These are phyloP conservation scores for Phytophthora nicotianae DNA, from an alignment of 352 stramenopile genomes.

Conservation along the genomic window DNA sequence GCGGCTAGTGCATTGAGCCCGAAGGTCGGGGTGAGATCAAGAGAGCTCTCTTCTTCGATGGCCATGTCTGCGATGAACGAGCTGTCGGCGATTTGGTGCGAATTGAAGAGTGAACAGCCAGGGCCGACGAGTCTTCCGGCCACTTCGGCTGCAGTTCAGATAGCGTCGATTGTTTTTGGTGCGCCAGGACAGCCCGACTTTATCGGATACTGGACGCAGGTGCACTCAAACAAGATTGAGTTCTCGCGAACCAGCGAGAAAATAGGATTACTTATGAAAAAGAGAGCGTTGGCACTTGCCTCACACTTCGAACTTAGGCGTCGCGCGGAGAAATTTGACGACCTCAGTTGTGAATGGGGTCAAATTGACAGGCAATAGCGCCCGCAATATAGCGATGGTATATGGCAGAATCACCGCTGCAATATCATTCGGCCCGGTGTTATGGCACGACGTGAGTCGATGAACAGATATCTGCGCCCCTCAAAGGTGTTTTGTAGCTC, in stretches of 20 bases:
- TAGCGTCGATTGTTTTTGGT: constrained; percentile 19
- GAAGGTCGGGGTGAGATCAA: constrained; percentile 47
- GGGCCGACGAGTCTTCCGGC: neutral
- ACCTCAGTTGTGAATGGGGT: neutral
- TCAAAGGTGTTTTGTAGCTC: neutral
- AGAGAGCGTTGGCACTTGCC: constrained; percentile 9
- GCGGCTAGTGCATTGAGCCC: constrained; percentile 62
- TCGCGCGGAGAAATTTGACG: neutral
- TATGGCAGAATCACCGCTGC: no score
- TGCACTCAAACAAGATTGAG: constrained; percentile 21
- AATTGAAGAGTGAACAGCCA: constrained; percentile 28
- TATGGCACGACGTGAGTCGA: neutral
- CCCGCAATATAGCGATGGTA: no score
- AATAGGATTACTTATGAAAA: constrained; percentile 21
- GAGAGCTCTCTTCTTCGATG: constrained; percentile 34
- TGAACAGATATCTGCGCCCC: neutral
- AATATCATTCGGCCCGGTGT: neutral
- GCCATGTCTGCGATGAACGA: constrained; percentile 24
- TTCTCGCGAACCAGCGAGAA: constrained; percentile 13
- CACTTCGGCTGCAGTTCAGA: constrained; percentile 24
- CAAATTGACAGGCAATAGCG: no score
- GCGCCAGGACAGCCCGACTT: constrained; percentile 16
- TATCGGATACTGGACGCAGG: constrained; percentile 25
- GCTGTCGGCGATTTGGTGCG: constrained; percentile 14
- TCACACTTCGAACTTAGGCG: constrained; percentile 22